Evolutionary conservation across 2,329 filamentous ascomycete genomes (phyloP).

Genomic region (Tolypocladium album): DNA sequence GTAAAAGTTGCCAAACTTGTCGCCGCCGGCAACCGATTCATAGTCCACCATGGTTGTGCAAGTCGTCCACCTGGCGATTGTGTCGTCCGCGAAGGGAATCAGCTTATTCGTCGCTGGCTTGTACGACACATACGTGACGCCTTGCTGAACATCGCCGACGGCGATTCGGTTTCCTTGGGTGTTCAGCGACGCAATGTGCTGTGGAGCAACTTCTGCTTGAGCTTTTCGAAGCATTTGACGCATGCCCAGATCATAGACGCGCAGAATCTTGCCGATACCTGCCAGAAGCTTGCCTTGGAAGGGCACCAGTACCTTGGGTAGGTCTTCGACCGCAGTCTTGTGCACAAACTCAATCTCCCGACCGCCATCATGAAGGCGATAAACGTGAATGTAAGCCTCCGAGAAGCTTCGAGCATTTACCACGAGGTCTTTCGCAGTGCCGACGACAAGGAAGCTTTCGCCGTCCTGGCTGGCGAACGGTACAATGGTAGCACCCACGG

Average conservation of each 20-base stretch:
- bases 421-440: constrained; percentile 83
- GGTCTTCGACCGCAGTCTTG: constrained; percentile 86
- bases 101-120: constrained; percentile 85
- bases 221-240: constrained; percentile 87
- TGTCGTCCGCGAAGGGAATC: constrained; percentile 89
- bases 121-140: constrained; percentile 85
- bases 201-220: constrained; percentile 67
- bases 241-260: constrained; percentile 89
- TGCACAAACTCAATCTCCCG: constrained; percentile 87
- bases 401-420: constrained; percentile 65
- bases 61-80: constrained; percentile 81
- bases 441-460: constrained; percentile 85
- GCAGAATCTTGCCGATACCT: constrained; percentile 73
- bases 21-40: constrained; percentile 85
- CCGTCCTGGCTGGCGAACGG: constrained; percentile 82
- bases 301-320: constrained; percentile 76
- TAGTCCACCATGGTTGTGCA: constrained; percentile 94
- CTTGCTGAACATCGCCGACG: constrained; percentile 86
- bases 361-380: constrained; percentile 81
- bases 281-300: constrained; percentile 87
- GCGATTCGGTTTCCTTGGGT: constrained; percentile 87
- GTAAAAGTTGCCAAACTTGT: constrained; percentile 97
- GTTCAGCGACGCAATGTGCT: constrained; percentile 79
- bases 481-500: constrained; percentile 75
- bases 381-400: constrained; percentile 83